These are phyloP conservation scores for Pseudonectria foliicola DNA, from an alignment of 2,329 filamentous ascomycete species.

Conservation along the genomic window DNA sequence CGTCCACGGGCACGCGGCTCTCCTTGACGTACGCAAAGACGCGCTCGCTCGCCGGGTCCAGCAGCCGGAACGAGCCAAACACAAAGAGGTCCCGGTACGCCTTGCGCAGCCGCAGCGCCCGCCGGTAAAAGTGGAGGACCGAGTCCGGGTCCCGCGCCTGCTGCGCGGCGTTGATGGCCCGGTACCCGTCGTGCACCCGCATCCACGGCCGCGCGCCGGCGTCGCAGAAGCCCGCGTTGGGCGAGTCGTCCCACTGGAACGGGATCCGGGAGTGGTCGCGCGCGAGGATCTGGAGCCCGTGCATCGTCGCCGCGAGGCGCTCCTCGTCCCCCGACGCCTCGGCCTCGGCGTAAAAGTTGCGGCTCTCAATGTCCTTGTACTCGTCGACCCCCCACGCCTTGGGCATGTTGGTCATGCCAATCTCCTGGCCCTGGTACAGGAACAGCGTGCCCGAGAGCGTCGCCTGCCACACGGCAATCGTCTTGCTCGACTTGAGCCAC, in stretches of 20 bases:
- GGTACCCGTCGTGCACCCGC: slow-evolving; percentile 54
- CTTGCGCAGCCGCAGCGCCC: slow-evolving; percentile 44
- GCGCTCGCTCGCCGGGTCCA: slow-evolving; percentile 42
- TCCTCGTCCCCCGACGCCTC: slow-evolving; percentile 27
- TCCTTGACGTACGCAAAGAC: slow-evolving; percentile 50
- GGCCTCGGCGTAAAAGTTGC: slow-evolving; percentile 44
- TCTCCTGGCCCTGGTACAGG: slow-evolving; percentile 54
- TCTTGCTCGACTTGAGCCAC: slow-evolving; percentile 42
- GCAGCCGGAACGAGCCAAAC: slow-evolving; percentile 51
- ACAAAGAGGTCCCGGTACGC: slow-evolving; percentile 52
- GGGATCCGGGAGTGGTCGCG: slow-evolving; percentile 59
- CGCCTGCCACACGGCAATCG: slow-evolving; percentile 42
- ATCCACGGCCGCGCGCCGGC: slow-evolving; percentile 53
- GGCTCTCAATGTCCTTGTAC: slow-evolving; percentile 47
- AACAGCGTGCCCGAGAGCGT: slow-evolving; percentile 48
- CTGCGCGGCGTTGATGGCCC: slow-evolving; percentile 46
- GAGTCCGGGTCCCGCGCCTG: slow-evolving; percentile 40
- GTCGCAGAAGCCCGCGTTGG: slow-evolving; percentile 55
- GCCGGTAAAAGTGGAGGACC: slow-evolving; percentile 54
- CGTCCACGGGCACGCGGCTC: slow-evolving; percentile 12
- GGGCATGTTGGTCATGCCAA: slow-evolving; percentile 53
- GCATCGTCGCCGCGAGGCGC: slow-evolving; percentile 38
- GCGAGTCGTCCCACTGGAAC: slow-evolving; percentile 55
- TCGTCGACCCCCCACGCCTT: slow-evolving; percentile 42
- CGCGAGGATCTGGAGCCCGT: slow-evolving; percentile 49